A percentile compares a stretch with the other conserved stretches of the same genome.
These are phyloP conservation scores for Rhodotorula sp. DNA, from an alignment of 1,284 basidiomycete genomes.

Conservation along the genomic window DNA sequence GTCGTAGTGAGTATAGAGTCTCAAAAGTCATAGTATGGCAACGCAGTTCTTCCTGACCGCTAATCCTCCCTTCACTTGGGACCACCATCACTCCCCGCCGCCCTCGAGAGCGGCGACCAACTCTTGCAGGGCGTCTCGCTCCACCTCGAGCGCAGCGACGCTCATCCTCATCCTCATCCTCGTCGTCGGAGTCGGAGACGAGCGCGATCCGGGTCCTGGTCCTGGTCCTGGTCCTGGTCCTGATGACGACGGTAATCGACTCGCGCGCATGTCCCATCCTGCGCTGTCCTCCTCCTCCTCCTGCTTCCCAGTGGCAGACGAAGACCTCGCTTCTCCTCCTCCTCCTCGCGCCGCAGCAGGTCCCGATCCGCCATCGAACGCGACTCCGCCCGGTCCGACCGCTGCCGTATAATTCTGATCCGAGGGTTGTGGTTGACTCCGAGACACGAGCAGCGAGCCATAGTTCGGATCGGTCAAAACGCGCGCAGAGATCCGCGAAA, in stretches of 20 bases:
- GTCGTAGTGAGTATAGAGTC: background rate
- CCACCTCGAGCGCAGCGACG: conserved; percentile 25
- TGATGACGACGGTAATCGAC: background rate
- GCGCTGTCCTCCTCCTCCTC: too few relatives aligned
- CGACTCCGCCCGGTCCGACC: conserved; percentile 33
- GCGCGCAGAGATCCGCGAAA: conserved; percentile 19
- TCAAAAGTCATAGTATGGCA: background rate
- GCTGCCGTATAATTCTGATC: background rate
- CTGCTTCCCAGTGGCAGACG: background rate
- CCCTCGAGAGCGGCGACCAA: conserved; percentile 17
- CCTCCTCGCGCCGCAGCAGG: background rate
- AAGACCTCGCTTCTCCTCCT: background rate
- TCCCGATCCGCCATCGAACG: conserved; percentile 4
- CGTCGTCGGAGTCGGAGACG: too few relatives aligned
- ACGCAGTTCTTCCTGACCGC: background rate
- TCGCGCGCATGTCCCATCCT: background rate
- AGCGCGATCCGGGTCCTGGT: too few relatives aligned
- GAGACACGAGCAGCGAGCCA: background rate
- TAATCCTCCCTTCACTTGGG: background rate
- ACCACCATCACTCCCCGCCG: too few relatives aligned
- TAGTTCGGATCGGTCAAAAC: conserved; percentile 33
- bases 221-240: too few relatives aligned
- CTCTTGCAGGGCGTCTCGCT: conserved; percentile 34
- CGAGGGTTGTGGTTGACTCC: background rate
- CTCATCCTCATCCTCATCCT: conserved; percentile 25